Percentiles rank a stretch among this genome's conserved stretches.
Conservation (phyloP, 1,139 yeast genomes). For the Pichia cactophila region DNA sequence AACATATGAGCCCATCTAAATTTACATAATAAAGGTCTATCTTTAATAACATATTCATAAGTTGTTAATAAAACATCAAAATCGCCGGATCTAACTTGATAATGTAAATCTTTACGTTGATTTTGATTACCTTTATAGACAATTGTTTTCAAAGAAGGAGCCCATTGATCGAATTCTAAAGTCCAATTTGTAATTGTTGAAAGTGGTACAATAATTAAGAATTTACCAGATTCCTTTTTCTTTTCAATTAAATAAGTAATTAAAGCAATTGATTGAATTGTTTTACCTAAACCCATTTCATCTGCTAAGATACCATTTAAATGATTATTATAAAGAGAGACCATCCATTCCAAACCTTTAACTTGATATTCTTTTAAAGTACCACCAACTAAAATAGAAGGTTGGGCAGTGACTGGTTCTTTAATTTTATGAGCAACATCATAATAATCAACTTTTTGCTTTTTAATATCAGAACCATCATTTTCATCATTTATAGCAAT, state of each 20-base stretch:
- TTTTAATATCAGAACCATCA: conserved; percentile 40
- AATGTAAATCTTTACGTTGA: conserved; percentile 59
- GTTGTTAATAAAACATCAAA: conserved; percentile 75
- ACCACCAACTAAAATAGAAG: conserved; percentile 73
- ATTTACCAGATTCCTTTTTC: conserved; percentile 60
- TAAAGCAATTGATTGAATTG: conserved; percentile 76
- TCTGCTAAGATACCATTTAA: conserved; percentile 93
- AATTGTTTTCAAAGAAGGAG: conserved; percentile 60
- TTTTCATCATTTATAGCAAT: conserved; percentile 20
- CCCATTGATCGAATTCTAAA: conserved; percentile 81
- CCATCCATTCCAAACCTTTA: conserved; percentile 98
- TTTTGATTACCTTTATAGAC: conserved; percentile 71
- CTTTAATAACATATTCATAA: conserved; percentile 71
- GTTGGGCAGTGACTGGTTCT: conserved; percentile 60
- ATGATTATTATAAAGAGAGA: conserved; percentile 84
- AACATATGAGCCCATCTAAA: conserved; percentile 80
- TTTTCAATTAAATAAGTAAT: conserved; percentile 67
- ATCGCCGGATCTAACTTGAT: conserved; percentile 54
- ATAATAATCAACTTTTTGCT: conserved; percentile 65
- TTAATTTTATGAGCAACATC: conserved; percentile 71
- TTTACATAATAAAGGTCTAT: conserved; percentile 57
- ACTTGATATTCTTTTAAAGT: conserved; percentile 85
- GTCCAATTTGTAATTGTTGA: conserved; percentile 85
- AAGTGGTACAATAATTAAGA: conserved; percentile 73
- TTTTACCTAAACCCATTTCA: conserved; percentile 89